Evolutionary conservation across 768 basidiomycete genomes (phyloP), one percentile per base, ranked within the genome.

Genomic region (Gloeopeniophorella convolvens): DNA sequence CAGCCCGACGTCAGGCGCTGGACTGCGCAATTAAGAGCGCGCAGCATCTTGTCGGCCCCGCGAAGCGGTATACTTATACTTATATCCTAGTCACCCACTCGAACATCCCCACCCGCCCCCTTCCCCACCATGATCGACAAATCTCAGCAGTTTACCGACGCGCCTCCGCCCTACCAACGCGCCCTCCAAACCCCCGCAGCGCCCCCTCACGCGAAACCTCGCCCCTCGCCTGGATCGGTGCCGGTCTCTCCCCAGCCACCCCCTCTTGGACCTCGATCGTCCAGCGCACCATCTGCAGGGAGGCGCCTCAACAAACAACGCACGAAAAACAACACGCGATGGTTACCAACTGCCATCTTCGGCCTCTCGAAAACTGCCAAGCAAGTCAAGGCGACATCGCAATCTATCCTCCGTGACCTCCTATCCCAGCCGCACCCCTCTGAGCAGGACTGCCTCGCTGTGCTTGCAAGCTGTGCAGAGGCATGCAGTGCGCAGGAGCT

Each of bases 401-500:
- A 58, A n/a, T 42, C 42, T 0, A 36, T 58, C 39, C 33, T 59
- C 34, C 56, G 58, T 16, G 57, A 58, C 27, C 67, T 82, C 24
- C 76, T 80, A 9, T 68, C 49, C 13, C 58, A 59, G 35, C 68
- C 72, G 23, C 67, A 69, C 24, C 48, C 59, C 30, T 55, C 63
- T 33, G 50, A 58, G 4, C 50, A 39, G 18, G 51, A 56, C 31
- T 56, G 68, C 70, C 0, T 59, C 68, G 9, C 54, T 61, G 74
- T 85, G 16, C 72, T 88, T 8, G 71, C 74, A 27, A 80, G 78
- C 59, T 88, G 85, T 57, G 72, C 75, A 3, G 78, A 79, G 10
- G 81, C 81, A 0, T 86, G 85, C 57, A 58, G 62, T 8, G 61
- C 71, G 0, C 70, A 80, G 31, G 66, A 65, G 15, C 55, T 86